These are phyloP conservation scores for Otatea glauca DNA, from an alignment of 176 grass and related monocot species.

Conservation along the genomic window DNA sequence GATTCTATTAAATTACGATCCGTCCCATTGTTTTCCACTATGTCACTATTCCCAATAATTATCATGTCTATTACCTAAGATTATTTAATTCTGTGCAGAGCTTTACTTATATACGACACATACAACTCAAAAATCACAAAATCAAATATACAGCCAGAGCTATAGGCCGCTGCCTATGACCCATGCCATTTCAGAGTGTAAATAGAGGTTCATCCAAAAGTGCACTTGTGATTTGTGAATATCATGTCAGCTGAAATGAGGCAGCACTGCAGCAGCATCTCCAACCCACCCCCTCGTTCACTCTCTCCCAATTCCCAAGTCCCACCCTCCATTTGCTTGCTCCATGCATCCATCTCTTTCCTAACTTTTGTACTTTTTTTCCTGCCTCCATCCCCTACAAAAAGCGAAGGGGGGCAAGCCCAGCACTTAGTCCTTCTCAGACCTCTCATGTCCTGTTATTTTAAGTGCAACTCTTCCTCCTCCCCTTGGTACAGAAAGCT, in stretches of 20 bases:
- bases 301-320: not conserved
- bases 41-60: not conserved
- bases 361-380: constrained; percentile 51
- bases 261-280: constrained; percentile 26
- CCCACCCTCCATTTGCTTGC: not conserved
- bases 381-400: constrained; percentile 46
- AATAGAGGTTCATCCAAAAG: not conserved
- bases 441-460: constrained; percentile 31
- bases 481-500: constrained; percentile 34
- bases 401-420: constrained; percentile 39
- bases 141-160: not conserved
- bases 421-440: constrained; percentile 46
- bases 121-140: not conserved
- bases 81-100: not conserved
- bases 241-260: constrained; percentile 59
- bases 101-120: accelerated
- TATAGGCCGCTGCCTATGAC: not conserved
- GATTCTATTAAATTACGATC: not conserved
- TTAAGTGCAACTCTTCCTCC: not conserved
- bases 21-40: not conserved
- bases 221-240: constrained; percentile 34
- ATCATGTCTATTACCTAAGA: not conserved
- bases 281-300: not conserved
- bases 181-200: not conserved
- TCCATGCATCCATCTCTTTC: constrained; percentile 48